Evolutionary conservation across 139 green algal genomes (phyloP).

Genomic region (Pseudopediastrum boryanum): DNA sequence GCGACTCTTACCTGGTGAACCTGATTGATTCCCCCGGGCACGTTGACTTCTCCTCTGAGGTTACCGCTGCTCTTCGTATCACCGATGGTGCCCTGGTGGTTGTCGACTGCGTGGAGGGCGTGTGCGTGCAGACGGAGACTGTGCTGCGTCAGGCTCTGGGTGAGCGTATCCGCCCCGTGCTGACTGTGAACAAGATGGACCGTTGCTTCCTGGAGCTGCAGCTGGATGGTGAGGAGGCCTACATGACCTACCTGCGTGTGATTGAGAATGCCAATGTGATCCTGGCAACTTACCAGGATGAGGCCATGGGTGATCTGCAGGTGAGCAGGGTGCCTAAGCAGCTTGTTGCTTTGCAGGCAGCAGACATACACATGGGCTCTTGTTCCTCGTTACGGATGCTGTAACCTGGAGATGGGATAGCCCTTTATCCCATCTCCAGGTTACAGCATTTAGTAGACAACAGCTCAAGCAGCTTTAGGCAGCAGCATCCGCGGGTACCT

Average conservation of each 20-base stretch:
- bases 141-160: conserved; percentile 94
- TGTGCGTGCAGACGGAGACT: conserved; percentile 99
- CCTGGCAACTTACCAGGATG: conserved; percentile 98
- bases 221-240: conserved; percentile 95
- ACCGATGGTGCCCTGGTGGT: conserved; percentile 99
- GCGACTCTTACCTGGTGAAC: conserved; percentile 98
- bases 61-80: conserved; percentile 98
- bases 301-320: conserved; percentile 94
- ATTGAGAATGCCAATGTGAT: conserved; percentile 99
- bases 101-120: conserved; percentile 99
- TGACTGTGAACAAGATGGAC: conserved; percentile 99
- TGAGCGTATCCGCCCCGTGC: conserved; percentile 97
- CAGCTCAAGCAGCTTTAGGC: too few relatives aligned
- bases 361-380: too few relatives aligned
- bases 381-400: too few relatives aligned
- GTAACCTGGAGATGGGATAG: too few relatives aligned
- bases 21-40: conserved; percentile 99
- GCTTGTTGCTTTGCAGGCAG: too few relatives aligned
- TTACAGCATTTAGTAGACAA: too few relatives aligned
- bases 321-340: conserved; percentile 29
- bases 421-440: too few relatives aligned
- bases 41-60: conserved; percentile 99
- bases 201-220: conserved; percentile 99
- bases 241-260: conserved; percentile 91
- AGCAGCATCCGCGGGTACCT: too few relatives aligned